Conservation (phyloP, 1,139 yeast species). For the Scheffersomyces cryptocercus region DNA sequence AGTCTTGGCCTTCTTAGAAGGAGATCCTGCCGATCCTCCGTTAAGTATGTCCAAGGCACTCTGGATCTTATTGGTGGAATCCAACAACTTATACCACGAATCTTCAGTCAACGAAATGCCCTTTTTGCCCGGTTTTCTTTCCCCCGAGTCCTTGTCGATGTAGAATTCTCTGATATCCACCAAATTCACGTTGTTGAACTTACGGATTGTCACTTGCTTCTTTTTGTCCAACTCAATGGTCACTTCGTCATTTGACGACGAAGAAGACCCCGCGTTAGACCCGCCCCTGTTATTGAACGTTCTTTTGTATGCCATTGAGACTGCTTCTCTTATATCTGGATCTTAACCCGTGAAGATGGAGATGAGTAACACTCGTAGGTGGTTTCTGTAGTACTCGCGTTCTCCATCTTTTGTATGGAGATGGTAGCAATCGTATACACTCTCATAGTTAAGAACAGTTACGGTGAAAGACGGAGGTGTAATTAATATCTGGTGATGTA, state of each 20-base stretch:
- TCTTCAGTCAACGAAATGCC: conserved; percentile 80
- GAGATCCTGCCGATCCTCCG: conserved; percentile 15
- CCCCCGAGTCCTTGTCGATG: conserved; percentile 57
- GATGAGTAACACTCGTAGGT: no score
- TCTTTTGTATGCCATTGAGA: conserved; percentile 15
- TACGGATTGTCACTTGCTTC: conserved; percentile 71
- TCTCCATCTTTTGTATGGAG: no score
- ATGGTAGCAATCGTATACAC: no score
- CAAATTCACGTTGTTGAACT: conserved; percentile 62
- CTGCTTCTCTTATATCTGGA: no score
- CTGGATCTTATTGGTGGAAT: conserved; percentile 54
- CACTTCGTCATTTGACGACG: conserved; percentile 10
- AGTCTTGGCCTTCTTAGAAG: conserved; percentile 8
- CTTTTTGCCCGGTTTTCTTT: conserved; percentile 76
- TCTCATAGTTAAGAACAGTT: no score
- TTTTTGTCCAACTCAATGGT: conserved; percentile 53
- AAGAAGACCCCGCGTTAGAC: conserved; percentile 4
- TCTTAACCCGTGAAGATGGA: no score
- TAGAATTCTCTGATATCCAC: conserved; percentile 85
- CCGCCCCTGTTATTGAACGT: conserved; percentile 3
- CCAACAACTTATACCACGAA: conserved; percentile 60
- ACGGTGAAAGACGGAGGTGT: no score
- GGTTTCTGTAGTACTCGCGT: no score
- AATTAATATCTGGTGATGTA: no score
- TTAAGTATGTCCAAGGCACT: conserved; percentile 57